Evolutionary conservation across 176 grass and related monocot genomes (phyloP).

Genomic region (Lolium multiflorum): DNA sequence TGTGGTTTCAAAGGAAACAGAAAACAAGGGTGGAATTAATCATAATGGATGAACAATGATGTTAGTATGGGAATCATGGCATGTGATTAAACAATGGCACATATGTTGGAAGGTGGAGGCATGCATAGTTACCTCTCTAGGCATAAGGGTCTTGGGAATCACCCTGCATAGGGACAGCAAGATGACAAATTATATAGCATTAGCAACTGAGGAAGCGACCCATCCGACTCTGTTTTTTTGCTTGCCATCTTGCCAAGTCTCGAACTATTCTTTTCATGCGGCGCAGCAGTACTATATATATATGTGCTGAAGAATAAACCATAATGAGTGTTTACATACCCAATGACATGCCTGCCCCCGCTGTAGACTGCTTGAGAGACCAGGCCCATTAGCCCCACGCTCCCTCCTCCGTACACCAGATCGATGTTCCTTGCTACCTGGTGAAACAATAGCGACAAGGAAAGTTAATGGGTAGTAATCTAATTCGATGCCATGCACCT

Average conservation of each 20-base stretch:
- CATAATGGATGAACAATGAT: not conserved
- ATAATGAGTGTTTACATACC: constrained; percentile 66
- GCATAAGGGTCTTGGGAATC: constrained; percentile 81
- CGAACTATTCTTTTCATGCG: constrained; percentile 49
- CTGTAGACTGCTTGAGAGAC: constrained; percentile 69
- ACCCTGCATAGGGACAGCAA: constrained; percentile 64
- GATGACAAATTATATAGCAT: constrained; percentile 44
- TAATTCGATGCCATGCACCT: not conserved
- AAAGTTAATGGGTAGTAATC: not conserved
- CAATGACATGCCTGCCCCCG: constrained; percentile 70
- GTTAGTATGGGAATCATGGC: constrained; percentile 39
- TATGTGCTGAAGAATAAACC: constrained; percentile 38
- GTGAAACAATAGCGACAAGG: not conserved
- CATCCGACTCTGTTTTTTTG: constrained; percentile 46
- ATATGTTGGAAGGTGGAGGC: constrained; percentile 34
- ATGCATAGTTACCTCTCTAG: constrained; percentile 61
- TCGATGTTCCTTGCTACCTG: constrained; percentile 70
- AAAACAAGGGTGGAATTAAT: not conserved
- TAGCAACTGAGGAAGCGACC: constrained; percentile 50
- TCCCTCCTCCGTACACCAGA: constrained; percentile 70
- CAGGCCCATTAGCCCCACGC: constrained; percentile 67
- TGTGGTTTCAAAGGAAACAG: not conserved
- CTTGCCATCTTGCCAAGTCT: constrained; percentile 38
- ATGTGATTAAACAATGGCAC: constrained; percentile 53
- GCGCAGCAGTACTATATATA: not conserved